phyloP scores from a whole-genome alignment of 306 rosid species.

The Pyrus communis region DNA sequence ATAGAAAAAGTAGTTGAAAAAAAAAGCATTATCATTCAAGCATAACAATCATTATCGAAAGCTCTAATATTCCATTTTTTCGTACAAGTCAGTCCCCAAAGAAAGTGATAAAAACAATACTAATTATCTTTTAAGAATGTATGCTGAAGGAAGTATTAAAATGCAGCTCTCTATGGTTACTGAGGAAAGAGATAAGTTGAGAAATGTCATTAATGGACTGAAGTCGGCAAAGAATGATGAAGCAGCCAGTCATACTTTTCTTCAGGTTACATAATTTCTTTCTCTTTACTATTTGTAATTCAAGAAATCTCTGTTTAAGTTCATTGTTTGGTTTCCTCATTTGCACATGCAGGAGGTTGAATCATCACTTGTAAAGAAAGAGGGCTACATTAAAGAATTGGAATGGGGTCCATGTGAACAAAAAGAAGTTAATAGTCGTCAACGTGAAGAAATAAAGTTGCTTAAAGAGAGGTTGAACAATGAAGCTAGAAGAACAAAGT shows the following conservation, averaged over 20 bases:
- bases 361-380: constrained; percentile 59
- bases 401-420: constrained; percentile 49
- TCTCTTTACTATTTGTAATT: constrained; percentile 8
- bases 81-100: background rate
- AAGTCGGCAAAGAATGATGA: constrained; percentile 37
- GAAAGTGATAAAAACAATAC: background rate
- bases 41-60: background rate
- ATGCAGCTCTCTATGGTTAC: constrained; percentile 72
- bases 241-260: constrained; percentile 29
- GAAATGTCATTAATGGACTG: constrained; percentile 36
- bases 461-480: constrained; percentile 59
- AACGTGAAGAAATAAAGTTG: constrained; percentile 57
- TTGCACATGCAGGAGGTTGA: constrained; percentile 63
- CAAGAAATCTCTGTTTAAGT: constrained; percentile 8
- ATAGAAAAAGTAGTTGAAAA: background rate
- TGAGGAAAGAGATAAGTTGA: constrained; percentile 71
- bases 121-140: background rate
- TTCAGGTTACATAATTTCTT: constrained; percentile 40
- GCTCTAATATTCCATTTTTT: background rate
- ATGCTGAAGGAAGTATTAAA: constrained; percentile 8
- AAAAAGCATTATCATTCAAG: background rate
- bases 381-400: constrained; percentile 55
- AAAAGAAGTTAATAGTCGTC: constrained; percentile 47
- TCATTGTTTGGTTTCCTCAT: constrained; percentile 20
- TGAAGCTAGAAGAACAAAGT: constrained; percentile 66